A percentile compares a stretch with the other conserved stretches of the same genome.
Conservation (phyloP, 306 rosid species). For the Prinsepia uniflora region DNA sequence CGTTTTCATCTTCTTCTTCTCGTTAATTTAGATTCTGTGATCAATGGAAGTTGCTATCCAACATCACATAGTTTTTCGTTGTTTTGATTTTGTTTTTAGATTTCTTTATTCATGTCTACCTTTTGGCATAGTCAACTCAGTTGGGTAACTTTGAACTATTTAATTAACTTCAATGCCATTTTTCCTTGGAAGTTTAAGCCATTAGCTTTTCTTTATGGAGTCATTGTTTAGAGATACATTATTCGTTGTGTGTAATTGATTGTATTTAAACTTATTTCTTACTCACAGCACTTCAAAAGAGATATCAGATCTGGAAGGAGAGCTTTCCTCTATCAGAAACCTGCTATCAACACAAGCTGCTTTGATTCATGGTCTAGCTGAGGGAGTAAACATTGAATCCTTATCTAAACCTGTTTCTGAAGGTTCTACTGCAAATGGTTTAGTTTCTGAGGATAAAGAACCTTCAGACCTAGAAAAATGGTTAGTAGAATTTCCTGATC, state of each 20-base stretch:
- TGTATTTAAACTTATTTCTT: slow-evolving; percentile 33
- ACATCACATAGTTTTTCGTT: not conserved
- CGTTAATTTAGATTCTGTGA: not conserved
- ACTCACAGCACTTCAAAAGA: slow-evolving; percentile 87
- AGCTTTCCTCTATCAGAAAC: slow-evolving; percentile 93
- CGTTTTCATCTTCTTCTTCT: no score
- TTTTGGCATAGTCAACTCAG: not conserved
- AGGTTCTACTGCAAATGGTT: slow-evolving; percentile 37
- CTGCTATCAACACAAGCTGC: slow-evolving; percentile 95
- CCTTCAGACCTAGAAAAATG: slow-evolving; percentile 78
- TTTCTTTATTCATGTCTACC: not conserved
- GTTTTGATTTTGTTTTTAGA: not conserved
- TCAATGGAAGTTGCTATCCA: not conserved
- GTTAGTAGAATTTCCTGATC: slow-evolving; percentile 92
- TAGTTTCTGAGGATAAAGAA: slow-evolving; percentile 51
- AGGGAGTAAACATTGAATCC: slow-evolving; percentile 71
- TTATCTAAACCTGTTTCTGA: slow-evolving; percentile 51
- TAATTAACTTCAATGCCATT: not conserved
- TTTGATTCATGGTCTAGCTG: slow-evolving; percentile 91
- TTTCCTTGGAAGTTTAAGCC: not conserved
- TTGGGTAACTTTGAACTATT: not conserved
- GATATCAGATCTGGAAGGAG: slow-evolving; percentile 93
- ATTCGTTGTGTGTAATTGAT: not conserved
- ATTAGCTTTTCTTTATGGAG: not conserved
- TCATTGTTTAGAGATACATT: not conserved